phyloP scores from a whole-genome alignment of 805 yeast genomes.

The Saturnispora dispora region DNA sequence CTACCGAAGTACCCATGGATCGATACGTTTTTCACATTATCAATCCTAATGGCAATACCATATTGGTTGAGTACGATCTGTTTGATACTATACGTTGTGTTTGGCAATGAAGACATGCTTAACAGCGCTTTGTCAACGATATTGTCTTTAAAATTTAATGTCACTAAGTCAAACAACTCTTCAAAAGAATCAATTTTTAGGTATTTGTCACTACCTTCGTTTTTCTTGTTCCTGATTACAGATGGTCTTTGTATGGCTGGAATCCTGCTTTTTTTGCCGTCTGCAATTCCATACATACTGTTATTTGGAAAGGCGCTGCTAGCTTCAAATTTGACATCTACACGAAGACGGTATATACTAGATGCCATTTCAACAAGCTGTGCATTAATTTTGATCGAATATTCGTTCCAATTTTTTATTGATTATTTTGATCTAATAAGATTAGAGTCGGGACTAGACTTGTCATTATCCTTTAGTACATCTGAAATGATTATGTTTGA shows the following conservation, averaged over 20 bases:
- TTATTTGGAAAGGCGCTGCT: slow-evolving; percentile 27
- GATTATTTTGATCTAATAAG: slow-evolving; percentile 11
- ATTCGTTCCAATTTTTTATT: slow-evolving; percentile 8
- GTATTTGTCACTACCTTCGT: slow-evolving; percentile 7
- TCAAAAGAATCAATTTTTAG: background rate
- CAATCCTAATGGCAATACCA: slow-evolving; percentile 21
- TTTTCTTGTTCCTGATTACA: slow-evolving; percentile 10
- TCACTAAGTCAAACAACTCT: slow-evolving; percentile 9
- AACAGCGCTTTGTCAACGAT: slow-evolving; percentile 22
- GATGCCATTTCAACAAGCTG: slow-evolving; percentile 24
- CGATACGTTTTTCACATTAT: slow-evolving; percentile 2
- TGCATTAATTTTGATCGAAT: slow-evolving; percentile 16
- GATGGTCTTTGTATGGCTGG: slow-evolving; percentile 16
- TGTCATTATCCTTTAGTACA: slow-evolving; percentile 5
- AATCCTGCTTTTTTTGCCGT: slow-evolving; percentile 18
- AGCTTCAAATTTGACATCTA: slow-evolving; percentile 28
- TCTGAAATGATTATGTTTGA: slow-evolving; percentile 7
- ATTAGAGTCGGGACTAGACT: slow-evolving; percentile 5
- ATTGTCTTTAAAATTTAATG: slow-evolving; percentile 20
- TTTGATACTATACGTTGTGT: slow-evolving; percentile 16
- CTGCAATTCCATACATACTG: slow-evolving; percentile 20
- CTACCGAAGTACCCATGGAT: slow-evolving; percentile 5
- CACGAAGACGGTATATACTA: slow-evolving; percentile 19
- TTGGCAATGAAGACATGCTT: slow-evolving; percentile 22
- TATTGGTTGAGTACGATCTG: slow-evolving; percentile 20